Evolutionary conservation across 2,329 filamentous ascomycete species (phyloP).

Genomic region (Fusarium equiseti): DNA sequence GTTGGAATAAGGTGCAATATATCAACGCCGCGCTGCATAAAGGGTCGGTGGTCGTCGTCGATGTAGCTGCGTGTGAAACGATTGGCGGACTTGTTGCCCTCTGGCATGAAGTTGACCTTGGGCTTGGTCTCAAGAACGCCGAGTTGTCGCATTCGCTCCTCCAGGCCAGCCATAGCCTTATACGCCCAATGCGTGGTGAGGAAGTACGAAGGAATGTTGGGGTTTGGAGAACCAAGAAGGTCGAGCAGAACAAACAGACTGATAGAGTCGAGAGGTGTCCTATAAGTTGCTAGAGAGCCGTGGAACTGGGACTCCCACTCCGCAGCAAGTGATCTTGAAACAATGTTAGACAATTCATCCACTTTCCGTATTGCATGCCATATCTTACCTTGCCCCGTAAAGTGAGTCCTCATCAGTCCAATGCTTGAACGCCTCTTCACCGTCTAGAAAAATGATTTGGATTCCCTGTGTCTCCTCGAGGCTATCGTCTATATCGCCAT

Average conservation of each 20-base stretch:
- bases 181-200: constrained; percentile 95
- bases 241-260: constrained; percentile 93
- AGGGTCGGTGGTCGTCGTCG: constrained; percentile 91
- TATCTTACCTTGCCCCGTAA: constrained; percentile 82
- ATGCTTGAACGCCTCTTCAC: constrained; percentile 87
- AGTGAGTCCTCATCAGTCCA: constrained; percentile 88
- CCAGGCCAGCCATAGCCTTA: constrained; percentile 77
- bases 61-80: constrained; percentile 67
- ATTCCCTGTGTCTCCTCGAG: constrained; percentile 84
- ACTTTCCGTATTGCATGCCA: background rate
- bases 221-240: constrained; percentile 78
- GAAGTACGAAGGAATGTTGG: constrained; percentile 86
- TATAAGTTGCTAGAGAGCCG: constrained; percentile 78
- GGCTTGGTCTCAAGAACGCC: constrained; percentile 72
- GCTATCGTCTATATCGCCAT: constrained; percentile 63
- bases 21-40: constrained; percentile 86
- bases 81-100: constrained; percentile 65
- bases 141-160: constrained; percentile 77
- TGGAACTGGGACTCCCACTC: constrained; percentile 81
- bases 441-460: constrained; percentile 90
- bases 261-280: constrained; percentile 81
- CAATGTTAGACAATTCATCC: constrained; percentile 6
- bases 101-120: constrained; percentile 70
- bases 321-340: constrained; percentile 75
- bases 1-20: constrained; percentile 89